A percentile compares a stretch with the other conserved stretches of the same genome.
These are phyloP conservation scores for Coniochaeta sp. DNA, from an alignment of 2,329 filamentous ascomycete genomes.

Conservation along the genomic window DNA sequence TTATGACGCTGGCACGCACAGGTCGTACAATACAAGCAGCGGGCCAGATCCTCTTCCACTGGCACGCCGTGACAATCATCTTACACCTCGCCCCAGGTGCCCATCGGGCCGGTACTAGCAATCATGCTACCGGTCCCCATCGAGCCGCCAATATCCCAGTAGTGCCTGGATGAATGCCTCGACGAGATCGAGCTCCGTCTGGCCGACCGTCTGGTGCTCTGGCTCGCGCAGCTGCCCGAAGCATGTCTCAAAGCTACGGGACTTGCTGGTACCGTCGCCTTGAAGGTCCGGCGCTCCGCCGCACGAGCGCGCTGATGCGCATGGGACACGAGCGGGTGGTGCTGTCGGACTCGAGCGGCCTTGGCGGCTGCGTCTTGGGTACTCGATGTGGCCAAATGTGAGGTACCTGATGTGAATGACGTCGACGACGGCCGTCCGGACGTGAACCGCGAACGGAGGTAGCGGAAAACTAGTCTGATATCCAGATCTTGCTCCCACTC, in stretches of 20 bases:
- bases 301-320: slow-evolving; percentile 26
- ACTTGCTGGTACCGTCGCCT: slow-evolving; percentile 41
- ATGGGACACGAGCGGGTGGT: slow-evolving; percentile 76
- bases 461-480: slow-evolving; percentile 85
- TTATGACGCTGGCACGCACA: neutral
- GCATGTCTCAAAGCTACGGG: slow-evolving; percentile 38
- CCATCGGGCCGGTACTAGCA: slow-evolving; percentile 50
- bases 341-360: slow-evolving; percentile 76
- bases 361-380: slow-evolving; percentile 65
- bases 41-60: neutral
- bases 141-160: slow-evolving; percentile 85
- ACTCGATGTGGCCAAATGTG: slow-evolving; percentile 40
- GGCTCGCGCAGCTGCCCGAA: slow-evolving; percentile 71
- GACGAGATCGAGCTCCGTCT: slow-evolving; percentile 63
- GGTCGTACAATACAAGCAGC: neutral
- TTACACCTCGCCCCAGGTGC: slow-evolving; percentile 71
- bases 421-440: slow-evolving; percentile 38
- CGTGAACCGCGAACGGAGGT: slow-evolving; percentile 69
- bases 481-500: slow-evolving; percentile 95
- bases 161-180: slow-evolving; percentile 74
- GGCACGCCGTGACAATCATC: neutral
- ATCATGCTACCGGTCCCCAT: slow-evolving; percentile 69
- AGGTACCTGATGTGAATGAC: slow-evolving; percentile 34
- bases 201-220: slow-evolving; percentile 71
- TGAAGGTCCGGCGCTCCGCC: slow-evolving; percentile 49